These are phyloP conservation scores for Parsonsia alboflavescens DNA, from an alignment of 257 asterid genomes.

Conservation along the genomic window DNA sequence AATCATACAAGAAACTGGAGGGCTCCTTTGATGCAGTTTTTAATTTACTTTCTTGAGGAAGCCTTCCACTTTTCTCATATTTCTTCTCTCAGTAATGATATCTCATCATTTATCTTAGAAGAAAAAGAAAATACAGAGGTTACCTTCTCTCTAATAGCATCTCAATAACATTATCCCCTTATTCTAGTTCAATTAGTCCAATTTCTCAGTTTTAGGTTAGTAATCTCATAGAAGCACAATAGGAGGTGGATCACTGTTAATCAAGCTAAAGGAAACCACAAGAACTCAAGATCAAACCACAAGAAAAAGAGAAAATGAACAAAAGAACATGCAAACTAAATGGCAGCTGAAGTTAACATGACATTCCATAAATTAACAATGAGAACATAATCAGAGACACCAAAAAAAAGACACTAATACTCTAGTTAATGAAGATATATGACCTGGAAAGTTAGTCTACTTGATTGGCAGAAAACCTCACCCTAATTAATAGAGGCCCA, in stretches of 20 bases:
- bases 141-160: not conserved
- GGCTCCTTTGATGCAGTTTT: not conserved
- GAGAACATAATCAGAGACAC: not conserved
- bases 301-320: not conserved
- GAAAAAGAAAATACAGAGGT: no score
- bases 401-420: not conserved
- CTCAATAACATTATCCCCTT: not conserved
- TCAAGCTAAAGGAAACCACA: not conserved
- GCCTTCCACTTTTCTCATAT: not conserved
- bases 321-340: not conserved
- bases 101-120: not conserved
- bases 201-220: not conserved
- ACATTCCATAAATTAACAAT: not conserved
- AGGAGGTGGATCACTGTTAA: not conserved
- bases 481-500: slow-evolving; percentile 79
- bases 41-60: not conserved
- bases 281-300: not conserved
- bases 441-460: not conserved
- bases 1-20: not conserved
- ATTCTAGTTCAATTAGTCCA: not conserved
- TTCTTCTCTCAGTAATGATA: not conserved
- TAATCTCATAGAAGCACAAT: not conserved
- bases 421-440: not conserved
- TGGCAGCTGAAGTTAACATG: not conserved
- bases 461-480: slow-evolving; percentile 3